phyloP scores from a whole-genome alignment of 352 stramenopile genomes.

The Pythium utonaiense region DNA sequence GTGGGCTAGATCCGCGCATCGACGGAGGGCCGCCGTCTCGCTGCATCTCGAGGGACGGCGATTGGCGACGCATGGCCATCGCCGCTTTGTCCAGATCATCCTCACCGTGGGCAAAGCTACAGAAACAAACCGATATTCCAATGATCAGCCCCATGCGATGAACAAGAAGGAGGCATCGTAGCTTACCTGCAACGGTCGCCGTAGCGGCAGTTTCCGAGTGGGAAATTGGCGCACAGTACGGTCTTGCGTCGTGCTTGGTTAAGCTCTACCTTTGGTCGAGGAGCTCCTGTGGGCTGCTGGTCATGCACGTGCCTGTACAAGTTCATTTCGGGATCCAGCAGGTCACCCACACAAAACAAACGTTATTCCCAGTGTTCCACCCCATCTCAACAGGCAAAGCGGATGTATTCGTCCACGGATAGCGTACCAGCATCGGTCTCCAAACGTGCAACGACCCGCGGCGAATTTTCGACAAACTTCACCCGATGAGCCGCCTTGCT shows the following conservation, averaged over 20 bases:
- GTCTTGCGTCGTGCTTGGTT: conserved; percentile 62
- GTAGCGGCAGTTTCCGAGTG: conserved; percentile 69
- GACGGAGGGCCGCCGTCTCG: conserved; percentile 2
- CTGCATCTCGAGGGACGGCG: conserved; percentile 10
- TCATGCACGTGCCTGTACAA: conserved; percentile 56
- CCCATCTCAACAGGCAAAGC: conserved; percentile 10
- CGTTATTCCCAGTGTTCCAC: conserved; percentile 12
- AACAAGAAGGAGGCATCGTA: background rate
- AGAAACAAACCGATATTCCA: conserved; percentile 22
- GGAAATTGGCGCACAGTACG: conserved; percentile 73
- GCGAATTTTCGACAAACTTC: conserved; percentile 80
- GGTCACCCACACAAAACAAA: background rate
- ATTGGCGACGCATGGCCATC: conserved; percentile 1
- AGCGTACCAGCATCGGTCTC: conserved; percentile 80
- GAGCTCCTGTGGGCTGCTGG: conserved; percentile 17
- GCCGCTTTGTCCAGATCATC: conserved; percentile 45
- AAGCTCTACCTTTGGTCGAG: conserved; percentile 31
- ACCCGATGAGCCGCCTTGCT: conserved; percentile 28
- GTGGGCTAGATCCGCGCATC: conserved; percentile 10
- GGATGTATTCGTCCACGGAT: conserved; percentile 16
- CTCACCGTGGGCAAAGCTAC: conserved; percentile 79
- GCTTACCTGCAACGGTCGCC: conserved; percentile 81
- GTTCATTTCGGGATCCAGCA: conserved; percentile 8
- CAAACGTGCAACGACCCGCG: conserved; percentile 63
- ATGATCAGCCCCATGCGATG: background rate